phyloP scores from a whole-genome alignment of 805 yeast genomes.

The Starmerella asiatica region DNA sequence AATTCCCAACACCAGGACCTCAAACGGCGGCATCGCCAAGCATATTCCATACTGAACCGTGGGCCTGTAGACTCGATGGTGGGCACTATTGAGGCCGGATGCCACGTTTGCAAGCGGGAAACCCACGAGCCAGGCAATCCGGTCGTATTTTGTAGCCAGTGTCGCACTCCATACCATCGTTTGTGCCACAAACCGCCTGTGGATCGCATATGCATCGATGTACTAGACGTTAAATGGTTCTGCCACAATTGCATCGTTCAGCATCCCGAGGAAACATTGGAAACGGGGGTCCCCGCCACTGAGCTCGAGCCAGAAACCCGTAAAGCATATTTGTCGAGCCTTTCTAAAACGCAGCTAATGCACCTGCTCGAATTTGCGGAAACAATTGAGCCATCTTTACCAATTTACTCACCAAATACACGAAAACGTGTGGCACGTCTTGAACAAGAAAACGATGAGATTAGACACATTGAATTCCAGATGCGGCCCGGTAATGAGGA shows the following conservation, averaged over 20 bases:
- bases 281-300: conserved; percentile 29
- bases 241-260: conserved; percentile 30
- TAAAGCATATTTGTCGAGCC: conserved; percentile 28
- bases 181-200: conserved; percentile 31
- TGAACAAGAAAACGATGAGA: conserved; percentile 24
- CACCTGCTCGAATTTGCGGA: conserved; percentile 31
- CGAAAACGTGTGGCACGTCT: conserved; percentile 26
- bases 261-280: conserved; percentile 26
- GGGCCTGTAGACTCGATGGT: background rate
- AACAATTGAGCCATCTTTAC: conserved; percentile 27
- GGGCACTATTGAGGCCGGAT: conserved; percentile 22
- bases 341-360: conserved; percentile 30
- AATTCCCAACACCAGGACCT: no score
- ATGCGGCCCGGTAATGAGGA: conserved; percentile 26
- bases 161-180: conserved; percentile 31
- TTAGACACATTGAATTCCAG: conserved; percentile 15
- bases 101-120: conserved; percentile 30
- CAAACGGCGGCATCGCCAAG: background rate
- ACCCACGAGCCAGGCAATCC: conserved; percentile 27
- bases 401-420: conserved; percentile 30
- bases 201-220: conserved; percentile 29
- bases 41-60: background rate
- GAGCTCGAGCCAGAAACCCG: conserved; percentile 27
- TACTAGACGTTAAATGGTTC: conserved; percentile 32
- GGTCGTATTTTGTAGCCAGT: conserved; percentile 31